Evolutionary conservation across 805 yeast genomes (phyloP), one percentile per base, ranked within the genome.

Genomic region (Grigorovia humatica): DNA sequence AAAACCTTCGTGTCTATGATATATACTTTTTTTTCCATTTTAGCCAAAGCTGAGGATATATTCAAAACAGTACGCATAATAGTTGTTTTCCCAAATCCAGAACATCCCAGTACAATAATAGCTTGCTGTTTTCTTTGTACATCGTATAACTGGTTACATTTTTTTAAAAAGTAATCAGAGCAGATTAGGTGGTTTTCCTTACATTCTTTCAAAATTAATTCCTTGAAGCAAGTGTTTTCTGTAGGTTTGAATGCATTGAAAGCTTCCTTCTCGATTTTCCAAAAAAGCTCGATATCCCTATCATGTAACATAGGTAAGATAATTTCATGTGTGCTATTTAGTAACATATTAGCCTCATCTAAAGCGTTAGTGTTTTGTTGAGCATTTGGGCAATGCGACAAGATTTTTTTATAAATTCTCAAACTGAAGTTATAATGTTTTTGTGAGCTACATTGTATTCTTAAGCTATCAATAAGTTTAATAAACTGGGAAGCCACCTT

Each of bases 371-470:
- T 42, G 48, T 47, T 48, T 77, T 64, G 52, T 68, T 72, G 9
- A 78, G 57, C 15, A 29, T 61, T 55, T 1, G 88, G 87, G 56
- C 90, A 81, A 51, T 76, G 76, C 9, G 71, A 66, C 17, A 91
- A 64, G 0, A 83, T 78, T 42, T 81, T 74, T 60, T 90, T 91
- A 52, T 91, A 65, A 0, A 96, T 82, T 53, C 98, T 74, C 44
- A 91, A 68, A 0, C 97, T 96, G 75, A 91, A 91, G 60, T 91
- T 97, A 59, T 91, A 91, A 62, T 91, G 97, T 4, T 66, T 61
- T 60, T 88, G 96, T 0, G 54, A 20, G 0, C 85, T 74, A 12
- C 80, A 66, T 0, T 52, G 48, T 0, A 15, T n/a, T 2, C 64
- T 60, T n/a, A 91, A 63, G 1, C 61, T 62, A 0, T 54, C 54